phyloP scores from a whole-genome alignment of 176 grass and related monocot species.

The Hordeum marinum region DNA sequence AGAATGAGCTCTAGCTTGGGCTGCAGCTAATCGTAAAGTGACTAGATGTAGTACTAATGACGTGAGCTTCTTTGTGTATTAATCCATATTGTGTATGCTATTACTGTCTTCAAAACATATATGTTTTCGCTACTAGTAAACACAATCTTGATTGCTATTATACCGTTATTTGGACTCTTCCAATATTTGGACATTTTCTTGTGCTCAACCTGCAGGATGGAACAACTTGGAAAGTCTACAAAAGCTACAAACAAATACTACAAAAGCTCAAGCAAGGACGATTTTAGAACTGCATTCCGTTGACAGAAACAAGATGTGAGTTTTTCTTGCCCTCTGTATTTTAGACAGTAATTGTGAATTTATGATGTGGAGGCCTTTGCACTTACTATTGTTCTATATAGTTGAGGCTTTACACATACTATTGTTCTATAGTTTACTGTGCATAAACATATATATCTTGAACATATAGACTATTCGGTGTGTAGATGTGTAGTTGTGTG shows the following conservation, averaged over 20 bases:
- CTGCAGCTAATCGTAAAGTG: not conserved
- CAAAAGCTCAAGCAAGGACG: conserved; percentile 13
- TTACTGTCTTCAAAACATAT: not conserved
- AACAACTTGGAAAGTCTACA: conserved; percentile 44
- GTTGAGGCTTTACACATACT: not conserved
- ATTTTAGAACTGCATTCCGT: not conserved
- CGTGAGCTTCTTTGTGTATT: not conserved
- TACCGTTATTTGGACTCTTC: not conserved
- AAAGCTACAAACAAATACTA: conserved; percentile 35
- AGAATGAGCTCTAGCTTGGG: not conserved
- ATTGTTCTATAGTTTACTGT: not conserved
- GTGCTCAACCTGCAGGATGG: conserved; percentile 26
- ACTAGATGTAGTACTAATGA: not conserved
- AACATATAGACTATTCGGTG: not conserved
- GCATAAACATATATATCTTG: not conserved
- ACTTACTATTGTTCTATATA: too few relatives aligned
- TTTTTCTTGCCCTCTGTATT: not conserved
- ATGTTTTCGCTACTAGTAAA: not conserved
- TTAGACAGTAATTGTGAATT: not conserved
- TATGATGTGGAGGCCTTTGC: not conserved
- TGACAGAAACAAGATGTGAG: not conserved
- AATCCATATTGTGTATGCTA: too few relatives aligned
- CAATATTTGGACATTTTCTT: not conserved
- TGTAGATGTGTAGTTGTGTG: not conserved
- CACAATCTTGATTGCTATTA: not conserved